Conservation (phyloP, 805 yeast species). For the Metschnikowia noctiluminum region DNA sequence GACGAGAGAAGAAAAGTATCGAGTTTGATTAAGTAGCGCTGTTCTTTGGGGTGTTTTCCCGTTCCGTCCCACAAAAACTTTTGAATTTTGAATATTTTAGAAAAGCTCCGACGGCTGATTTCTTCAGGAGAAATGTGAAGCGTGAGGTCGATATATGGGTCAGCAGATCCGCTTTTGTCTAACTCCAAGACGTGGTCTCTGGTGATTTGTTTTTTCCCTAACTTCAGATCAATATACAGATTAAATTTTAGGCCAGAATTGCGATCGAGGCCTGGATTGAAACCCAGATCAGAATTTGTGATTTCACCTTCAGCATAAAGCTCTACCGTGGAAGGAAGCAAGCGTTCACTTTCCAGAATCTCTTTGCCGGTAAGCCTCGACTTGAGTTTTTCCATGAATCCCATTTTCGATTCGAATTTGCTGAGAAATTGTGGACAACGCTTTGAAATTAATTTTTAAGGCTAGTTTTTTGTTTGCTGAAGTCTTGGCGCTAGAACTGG, state of each 20-base stretch:
- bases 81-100: conserved; percentile 22
- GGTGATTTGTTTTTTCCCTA: neutral
- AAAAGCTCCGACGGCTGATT: conserved; percentile 15
- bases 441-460: too few species aligned
- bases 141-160: neutral
- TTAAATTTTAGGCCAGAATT: too few species aligned
- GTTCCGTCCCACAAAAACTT: conserved; percentile 36
- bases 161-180: neutral
- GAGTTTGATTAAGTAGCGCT: conserved; percentile 30
- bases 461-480: too few species aligned
- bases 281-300: neutral
- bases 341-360: neutral
- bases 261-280: too few species aligned
- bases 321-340: neutral
- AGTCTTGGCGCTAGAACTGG: too few species aligned
- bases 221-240: neutral
- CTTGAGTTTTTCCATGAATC: neutral
- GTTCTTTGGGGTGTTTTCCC: conserved; percentile 37
- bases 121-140: neutral
- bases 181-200: neutral
- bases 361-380: neutral
- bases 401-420: neutral
- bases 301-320: neutral
- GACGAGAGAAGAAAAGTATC: conserved; percentile 28
- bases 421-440: too few species aligned